Evolutionary conservation across 345 rosid genomes (phyloP), one percentile per base, ranked within the genome.

Genomic region (Citrus sinensis): DNA sequence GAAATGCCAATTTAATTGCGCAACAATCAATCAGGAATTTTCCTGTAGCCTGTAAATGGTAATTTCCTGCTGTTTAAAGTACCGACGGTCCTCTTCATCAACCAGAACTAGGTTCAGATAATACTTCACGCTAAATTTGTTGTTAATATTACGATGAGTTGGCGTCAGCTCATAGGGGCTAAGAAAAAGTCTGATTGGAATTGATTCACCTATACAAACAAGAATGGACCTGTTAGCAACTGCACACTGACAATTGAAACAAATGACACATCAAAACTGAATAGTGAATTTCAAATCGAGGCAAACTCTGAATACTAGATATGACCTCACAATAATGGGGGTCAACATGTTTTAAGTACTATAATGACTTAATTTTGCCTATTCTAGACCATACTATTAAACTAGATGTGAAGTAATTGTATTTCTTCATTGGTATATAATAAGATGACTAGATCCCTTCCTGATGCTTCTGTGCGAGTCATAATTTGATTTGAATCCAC

Each of bases 61-160:
- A 64, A 96, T 89, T 82, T 96, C 99, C 79, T 96, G 98, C 86
- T 96, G 98, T 88, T 92, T 96, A 80, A 96, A 96, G 79, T 96
- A 96, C 70, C 98, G 90, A 49, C 98, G 93, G 77, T 94, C 99
- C 86, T 96, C 99, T 86, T 96, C 99, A 80, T 94, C 98, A 2
- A 96, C 95, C 74, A 96, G 88, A 67, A 96, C 98, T 63, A 96
- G 97, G 83, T 96, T 96, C 92, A 96, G 86, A 83, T 89, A 94
- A 72, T 96, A 94, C 84, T 96, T 96, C 76, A 94, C 98, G 19
- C 97, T 96, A 84, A 94, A 96, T 85, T 96, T 96, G 92, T 96
- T 94, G 91, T 96, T 96, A 42, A 96, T 92, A 86, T 94, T 96
- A 81, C 91, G 88, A 82, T 94, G 91, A 1, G 99, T 94, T 60